phyloP scores from a whole-genome alignment of 345 rosid genomes.

The Linum trigynum region DNA sequence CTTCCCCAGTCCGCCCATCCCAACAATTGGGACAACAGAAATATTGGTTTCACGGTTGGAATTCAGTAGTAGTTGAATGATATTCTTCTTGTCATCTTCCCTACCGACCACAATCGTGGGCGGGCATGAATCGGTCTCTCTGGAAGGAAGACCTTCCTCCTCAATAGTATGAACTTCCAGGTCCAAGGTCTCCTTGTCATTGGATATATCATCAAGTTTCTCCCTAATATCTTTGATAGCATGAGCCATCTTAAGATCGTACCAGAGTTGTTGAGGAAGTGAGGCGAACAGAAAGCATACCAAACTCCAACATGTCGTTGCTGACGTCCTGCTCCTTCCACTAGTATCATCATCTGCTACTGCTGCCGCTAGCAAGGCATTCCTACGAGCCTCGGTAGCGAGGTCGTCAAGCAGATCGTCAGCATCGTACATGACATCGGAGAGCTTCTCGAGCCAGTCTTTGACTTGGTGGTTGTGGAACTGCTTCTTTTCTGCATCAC shows the following conservation, averaged over 20 bases:
- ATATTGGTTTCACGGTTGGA: slow-evolving; percentile 7
- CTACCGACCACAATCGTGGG: slow-evolving; percentile 11
- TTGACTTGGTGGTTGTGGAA: too few relatives aligned
- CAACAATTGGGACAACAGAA: background rate
- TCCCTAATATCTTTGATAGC: too few relatives aligned
- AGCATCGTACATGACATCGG: slow-evolving; percentile 16
- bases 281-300: background rate
- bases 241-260: background rate
- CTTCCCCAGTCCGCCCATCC: too few relatives aligned
- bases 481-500: slow-evolving; percentile 13
- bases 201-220: too few relatives aligned
- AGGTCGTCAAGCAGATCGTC: background rate
- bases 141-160: slow-evolving; percentile 10
- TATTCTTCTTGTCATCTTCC: background rate
- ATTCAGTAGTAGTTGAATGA: slow-evolving; percentile 8
- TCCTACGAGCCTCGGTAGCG: slow-evolving; percentile 7
- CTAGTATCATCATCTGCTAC: background rate
- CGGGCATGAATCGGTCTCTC: slow-evolving; percentile 4
- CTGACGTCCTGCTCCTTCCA: slow-evolving; percentile 7
- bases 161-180: background rate
- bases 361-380: background rate
- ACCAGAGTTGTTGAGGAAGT: background rate
- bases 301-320: too few relatives aligned
- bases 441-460: slow-evolving; percentile 13
- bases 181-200: slow-evolving; percentile 9